Conservation (phyloP, 176 grass and related monocot genomes). For the Zea luxurians region DNA sequence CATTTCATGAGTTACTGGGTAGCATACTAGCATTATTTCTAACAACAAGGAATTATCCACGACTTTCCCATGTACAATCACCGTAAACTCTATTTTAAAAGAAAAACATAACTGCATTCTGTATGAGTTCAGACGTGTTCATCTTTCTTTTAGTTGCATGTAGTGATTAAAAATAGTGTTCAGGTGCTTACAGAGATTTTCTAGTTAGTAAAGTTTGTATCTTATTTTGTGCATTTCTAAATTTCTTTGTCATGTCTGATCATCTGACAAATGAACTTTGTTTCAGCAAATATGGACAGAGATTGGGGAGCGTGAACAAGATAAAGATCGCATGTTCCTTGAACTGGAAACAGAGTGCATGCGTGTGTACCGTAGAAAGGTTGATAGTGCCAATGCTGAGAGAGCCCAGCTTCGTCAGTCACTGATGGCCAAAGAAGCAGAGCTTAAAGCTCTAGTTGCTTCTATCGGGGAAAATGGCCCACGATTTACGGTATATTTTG, state of each 20-base stretch:
- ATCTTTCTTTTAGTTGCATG: background rate
- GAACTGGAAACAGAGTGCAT: conserved; percentile 94
- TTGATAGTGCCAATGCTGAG: conserved; percentile 70
- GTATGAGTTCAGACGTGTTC: conserved; percentile 16
- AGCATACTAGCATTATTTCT: background rate
- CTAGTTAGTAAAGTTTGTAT: conserved; percentile 5
- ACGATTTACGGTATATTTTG: conserved; percentile 60
- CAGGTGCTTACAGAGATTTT: background rate
- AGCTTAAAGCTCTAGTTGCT: conserved; percentile 73
- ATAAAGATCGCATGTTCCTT: conserved; percentile 85
- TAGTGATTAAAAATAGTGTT: background rate
- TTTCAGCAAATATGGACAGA: conserved; percentile 88
- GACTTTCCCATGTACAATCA: background rate
- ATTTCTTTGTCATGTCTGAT: conserved; percentile 23
- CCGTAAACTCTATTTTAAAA: background rate
- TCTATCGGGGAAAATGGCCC: conserved; percentile 69
- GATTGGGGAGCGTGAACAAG: conserved; percentile 83
- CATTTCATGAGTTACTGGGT: background rate
- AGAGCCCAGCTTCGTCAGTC: conserved; percentile 70
- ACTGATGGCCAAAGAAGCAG: conserved; percentile 76
- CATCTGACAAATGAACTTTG: conserved; percentile 29
- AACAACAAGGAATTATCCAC: background rate
- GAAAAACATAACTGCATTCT: background rate
- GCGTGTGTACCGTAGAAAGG: conserved; percentile 74
- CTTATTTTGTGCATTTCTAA: background rate